Evolutionary conservation across 257 asterid genomes (phyloP).

Genomic region (Solanum neorickii): DNA sequence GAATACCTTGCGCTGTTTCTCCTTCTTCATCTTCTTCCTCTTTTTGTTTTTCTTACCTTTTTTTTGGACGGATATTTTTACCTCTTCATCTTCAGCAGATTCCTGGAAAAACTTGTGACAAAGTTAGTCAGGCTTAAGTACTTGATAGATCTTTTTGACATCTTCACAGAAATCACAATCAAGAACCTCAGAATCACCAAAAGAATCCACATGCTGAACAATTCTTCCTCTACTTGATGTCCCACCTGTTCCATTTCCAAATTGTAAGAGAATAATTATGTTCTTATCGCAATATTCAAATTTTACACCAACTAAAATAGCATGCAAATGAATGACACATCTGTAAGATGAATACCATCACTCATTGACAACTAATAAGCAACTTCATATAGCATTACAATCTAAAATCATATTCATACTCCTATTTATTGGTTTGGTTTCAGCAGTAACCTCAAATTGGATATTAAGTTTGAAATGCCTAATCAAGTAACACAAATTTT

Average conservation of each 20-base stretch:
- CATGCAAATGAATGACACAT: background rate
- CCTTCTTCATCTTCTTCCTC: slow-evolving; percentile 33
- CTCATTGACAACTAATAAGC: background rate
- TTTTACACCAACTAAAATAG: background rate
- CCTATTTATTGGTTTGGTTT: background rate
- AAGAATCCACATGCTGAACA: slow-evolving; percentile 69
- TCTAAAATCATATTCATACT: background rate
- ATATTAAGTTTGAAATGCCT: background rate
- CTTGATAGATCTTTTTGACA: background rate
- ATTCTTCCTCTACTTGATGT: slow-evolving; percentile 62
- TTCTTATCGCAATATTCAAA: background rate
- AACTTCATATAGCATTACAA: background rate
- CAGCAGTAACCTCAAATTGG: background rate
- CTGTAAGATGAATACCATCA: background rate
- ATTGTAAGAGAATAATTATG: background rate
- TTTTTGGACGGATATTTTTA: slow-evolving; percentile 8
- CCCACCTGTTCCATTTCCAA: slow-evolving; percentile 42
- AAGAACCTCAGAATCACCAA: slow-evolving; percentile 61
- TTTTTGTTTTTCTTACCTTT: slow-evolving; percentile 42
- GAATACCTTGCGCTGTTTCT: slow-evolving; percentile 29
- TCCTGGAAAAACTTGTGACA: slow-evolving; percentile 31
- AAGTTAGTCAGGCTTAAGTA: background rate
- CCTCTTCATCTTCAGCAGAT: slow-evolving; percentile 23
- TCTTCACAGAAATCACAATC: background rate
- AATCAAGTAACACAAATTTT: background rate